A percentile compares a stretch with the other conserved stretches of the same genome.
Evolutionary conservation across 2,329 filamentous ascomycete species (phyloP).

Genomic region (Penicillium brevicompactum): DNA sequence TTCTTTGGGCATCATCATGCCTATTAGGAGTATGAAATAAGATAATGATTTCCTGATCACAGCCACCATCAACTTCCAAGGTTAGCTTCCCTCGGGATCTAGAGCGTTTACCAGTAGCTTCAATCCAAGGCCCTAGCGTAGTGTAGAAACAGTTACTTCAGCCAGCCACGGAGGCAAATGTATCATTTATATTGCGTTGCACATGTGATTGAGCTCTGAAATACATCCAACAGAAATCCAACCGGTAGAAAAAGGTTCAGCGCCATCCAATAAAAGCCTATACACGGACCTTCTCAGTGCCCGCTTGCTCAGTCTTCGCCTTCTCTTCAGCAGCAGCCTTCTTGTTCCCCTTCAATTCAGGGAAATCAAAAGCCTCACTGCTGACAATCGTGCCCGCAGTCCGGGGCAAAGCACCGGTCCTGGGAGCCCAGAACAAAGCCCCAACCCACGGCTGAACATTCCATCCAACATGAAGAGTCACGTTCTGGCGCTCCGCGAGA

Average conservation of each 20-base stretch:
- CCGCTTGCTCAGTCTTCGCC: conserved; percentile 13
- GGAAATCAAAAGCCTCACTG: conserved; percentile 58
- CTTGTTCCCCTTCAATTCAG: conserved; percentile 54
- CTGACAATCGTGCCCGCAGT: conserved; percentile 53
- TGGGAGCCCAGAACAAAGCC: conserved; percentile 76
- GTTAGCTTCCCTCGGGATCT: too few relatives aligned
- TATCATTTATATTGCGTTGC: background rate
- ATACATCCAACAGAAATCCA: background rate
- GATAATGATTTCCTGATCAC: background rate
- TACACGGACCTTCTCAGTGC: conserved; percentile 6
- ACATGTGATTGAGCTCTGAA: background rate
- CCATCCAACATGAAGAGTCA: conserved; percentile 82
- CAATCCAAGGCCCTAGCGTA: too few relatives aligned
- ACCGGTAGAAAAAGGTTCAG: background rate
- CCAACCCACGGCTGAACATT: conserved; percentile 99
- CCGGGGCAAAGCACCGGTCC: conserved; percentile 51
- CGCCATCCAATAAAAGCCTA: background rate
- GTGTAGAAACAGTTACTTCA: too few relatives aligned
- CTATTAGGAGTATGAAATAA: background rate
- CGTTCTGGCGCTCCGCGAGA: conserved; percentile 72
- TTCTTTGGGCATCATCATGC: background rate
- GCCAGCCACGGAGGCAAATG: too few relatives aligned
- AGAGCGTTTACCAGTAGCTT: too few relatives aligned
- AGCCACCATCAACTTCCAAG: too few relatives aligned
- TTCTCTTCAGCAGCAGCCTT: conserved; percentile 18